These are phyloP conservation scores for Alternaria sp. DNA, from an alignment of 2,329 filamentous ascomycete species.

Conservation along the genomic window DNA sequence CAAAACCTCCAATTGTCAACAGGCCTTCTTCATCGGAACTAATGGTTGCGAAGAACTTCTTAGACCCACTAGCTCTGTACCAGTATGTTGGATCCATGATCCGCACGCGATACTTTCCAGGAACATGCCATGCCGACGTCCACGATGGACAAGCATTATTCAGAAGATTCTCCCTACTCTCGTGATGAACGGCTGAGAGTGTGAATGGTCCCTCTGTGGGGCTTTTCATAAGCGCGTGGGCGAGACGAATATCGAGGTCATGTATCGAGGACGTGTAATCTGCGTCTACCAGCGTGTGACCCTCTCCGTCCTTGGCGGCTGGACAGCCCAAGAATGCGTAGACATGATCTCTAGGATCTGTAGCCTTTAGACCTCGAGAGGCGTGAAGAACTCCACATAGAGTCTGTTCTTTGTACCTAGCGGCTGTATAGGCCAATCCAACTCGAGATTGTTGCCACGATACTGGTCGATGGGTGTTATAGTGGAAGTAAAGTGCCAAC, in stretches of 20 bases:
- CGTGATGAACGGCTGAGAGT: neutral
- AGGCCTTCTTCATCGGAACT: rapidly evolving
- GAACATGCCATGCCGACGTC: neutral
- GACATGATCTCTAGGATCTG: neutral
- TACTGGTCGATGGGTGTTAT: rapidly evolving
- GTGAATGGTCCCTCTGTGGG: rapidly evolving
- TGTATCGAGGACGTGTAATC: neutral
- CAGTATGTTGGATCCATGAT: rapidly evolving
- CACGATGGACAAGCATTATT: neutral
- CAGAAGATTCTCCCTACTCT: too few species aligned
- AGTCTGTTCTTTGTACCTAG: rapidly evolving
- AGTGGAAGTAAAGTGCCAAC: rapidly evolving
- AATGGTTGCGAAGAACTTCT: neutral
- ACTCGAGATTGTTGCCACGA: neutral
- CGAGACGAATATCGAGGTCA: neutral
- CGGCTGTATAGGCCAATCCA: neutral
- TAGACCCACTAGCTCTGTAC: neutral
- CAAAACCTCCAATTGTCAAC: rapidly evolving
- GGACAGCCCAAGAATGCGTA: neutral
- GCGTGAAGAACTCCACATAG: rapidly evolving
- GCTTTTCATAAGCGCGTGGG: rapidly evolving
- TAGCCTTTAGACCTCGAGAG: rapidly evolving
- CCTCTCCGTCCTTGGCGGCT: rapidly evolving
- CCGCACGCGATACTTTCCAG: rapidly evolving
- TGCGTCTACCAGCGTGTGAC: neutral